Evolutionary conservation across 768 basidiomycete genomes (phyloP), one percentile per base, ranked within the genome.

Genomic region (Mycena leptocephala): DNA sequence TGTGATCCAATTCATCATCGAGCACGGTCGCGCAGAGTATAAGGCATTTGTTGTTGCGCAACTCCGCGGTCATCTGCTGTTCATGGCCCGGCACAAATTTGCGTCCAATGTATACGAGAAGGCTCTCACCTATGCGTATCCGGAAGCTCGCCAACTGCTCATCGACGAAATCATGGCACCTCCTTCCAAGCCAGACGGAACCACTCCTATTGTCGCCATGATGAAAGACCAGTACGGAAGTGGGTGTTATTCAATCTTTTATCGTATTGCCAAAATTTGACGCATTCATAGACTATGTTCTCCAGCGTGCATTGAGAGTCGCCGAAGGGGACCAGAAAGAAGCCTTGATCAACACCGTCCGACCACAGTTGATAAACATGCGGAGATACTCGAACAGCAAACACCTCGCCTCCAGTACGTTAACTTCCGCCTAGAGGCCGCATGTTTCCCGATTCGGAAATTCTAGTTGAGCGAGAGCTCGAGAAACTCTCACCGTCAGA

Each of bases 61-160:
- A 78, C 89, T 99, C 64, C 91, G 89, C 11, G 96, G 96, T 4
- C 93, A n/a, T n/a, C n/a, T n/a, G n/a, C n/a, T n/a, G n/a, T n/a
- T n/a, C n/a, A n/a, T n/a, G n/a, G n/a, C n/a, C n/a, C n/a, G n/a
- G n/a, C n/a, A n/a, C n/a, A n/a, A n/a, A n/a, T n/a, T n/a, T n/a
- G n/a, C n/a, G n/a, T 98, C 97, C 6, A 99, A 99, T 81, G 98
- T 99, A 24, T 95, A 95, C 83, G 97, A 98, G 86, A 97, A 96
- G 84, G 96, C 96, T 7, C 89, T 98, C 41, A 83, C 92, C 37
- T 92, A 89, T 39, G 92, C 95, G 0, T 90, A 92, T 68, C 39
- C 88, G 0, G 92, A 93, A 16, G 93, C 90, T 75, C 93, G 96
- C 55, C 90, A 89, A 13, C 83, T 85, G 43, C 86, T 99, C 53